Base-by-base conservation (phyloP, 345 rosid species). In the Sisymbrium irio region DNA sequence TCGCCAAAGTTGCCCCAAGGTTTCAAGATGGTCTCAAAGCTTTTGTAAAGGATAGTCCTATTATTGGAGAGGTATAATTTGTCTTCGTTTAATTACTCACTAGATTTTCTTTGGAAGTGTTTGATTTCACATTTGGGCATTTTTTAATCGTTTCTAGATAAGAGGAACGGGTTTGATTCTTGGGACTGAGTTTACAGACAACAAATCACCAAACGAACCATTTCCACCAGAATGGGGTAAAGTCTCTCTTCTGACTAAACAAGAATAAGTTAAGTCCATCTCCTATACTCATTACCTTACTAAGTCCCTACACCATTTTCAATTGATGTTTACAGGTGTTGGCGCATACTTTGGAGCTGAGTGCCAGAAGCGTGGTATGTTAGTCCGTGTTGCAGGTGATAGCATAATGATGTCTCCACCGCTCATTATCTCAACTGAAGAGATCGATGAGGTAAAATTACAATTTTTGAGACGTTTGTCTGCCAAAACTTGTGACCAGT, bases 161-260 rank as follows among this genome's bases (percentile, higher is more conserved):
- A 81, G 98, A 39, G 99, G 98, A 68, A 87, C 91, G 2, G 98
- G 98, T 67, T 85, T 95, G 84, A 86, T 95, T 77, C 94, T 86
- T 18, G 96, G 87, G 18, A 95, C 96, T n/a, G 98, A 92, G 81
- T 95, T 92, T 73, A 8, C 74, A 0, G 88, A 89, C 87, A 90
- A 90, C 27, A 95, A 95, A 80, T 95, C 99, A 0, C 99, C 97
- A 0, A 85, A 86, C 62, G 88, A 87, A 63, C 96, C 86, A 5
- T 95, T 95, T 78, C 98, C 98, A 77, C 68, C 92, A 69, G 99
- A 90, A 84, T 95, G 99, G 99, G 99, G 99, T 60, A 87, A 54
- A 82, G 80, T 78, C 32, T 47, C 63, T 7, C 67, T 18, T 19
- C 32, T 39, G 7, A 57, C 72, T 32, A 17, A 62, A n/a, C 51